Evolutionary conservation across 1,284 basidiomycete genomes (phyloP).

Genomic region (Afroboletus lepidellus): DNA sequence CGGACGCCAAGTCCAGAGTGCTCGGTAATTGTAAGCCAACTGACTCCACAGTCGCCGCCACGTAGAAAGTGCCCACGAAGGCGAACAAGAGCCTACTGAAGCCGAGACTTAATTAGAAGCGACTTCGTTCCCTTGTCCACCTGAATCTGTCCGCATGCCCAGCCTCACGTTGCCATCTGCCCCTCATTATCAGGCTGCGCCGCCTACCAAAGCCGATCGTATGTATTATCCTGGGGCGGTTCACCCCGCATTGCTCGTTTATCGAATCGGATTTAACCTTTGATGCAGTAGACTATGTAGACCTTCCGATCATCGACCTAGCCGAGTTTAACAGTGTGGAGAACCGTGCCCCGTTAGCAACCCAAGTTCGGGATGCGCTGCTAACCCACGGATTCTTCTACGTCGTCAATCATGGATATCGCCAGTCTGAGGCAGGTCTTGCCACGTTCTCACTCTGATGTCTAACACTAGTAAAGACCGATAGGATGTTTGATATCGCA

Average conservation of each 20-base stretch:
- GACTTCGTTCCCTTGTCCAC: neutral
- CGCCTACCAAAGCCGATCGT: conserved; percentile 21
- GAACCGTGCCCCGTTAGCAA: conserved; percentile 48
- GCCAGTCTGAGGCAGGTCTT: conserved; percentile 40
- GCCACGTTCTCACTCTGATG: neutral
- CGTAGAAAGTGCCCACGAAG: no score
- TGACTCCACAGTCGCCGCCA: no score
- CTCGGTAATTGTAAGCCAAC: no score
- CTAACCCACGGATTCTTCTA: conserved; percentile 60
- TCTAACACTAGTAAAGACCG: conserved; percentile 36
- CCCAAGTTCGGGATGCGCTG: conserved; percentile 58
- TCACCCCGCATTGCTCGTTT: neutral
- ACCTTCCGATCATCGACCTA: conserved; percentile 63
- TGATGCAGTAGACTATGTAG: conserved; percentile 54
- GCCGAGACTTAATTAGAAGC: neutral
- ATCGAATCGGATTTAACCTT: neutral
- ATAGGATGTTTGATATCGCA: conserved; percentile 63
- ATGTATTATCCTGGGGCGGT: neutral
- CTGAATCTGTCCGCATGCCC: conserved; percentile 12
- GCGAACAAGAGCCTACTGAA: neutral
- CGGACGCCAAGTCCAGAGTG: no score
- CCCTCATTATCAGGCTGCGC: conserved; percentile 23
- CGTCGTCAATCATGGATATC: conserved; percentile 51
- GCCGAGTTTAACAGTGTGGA: conserved; percentile 47
- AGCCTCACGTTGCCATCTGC: conserved; percentile 17